phyloP scores from a whole-genome alignment of 1,139 yeast genomes.

The Blastobotrys apis region DNA sequence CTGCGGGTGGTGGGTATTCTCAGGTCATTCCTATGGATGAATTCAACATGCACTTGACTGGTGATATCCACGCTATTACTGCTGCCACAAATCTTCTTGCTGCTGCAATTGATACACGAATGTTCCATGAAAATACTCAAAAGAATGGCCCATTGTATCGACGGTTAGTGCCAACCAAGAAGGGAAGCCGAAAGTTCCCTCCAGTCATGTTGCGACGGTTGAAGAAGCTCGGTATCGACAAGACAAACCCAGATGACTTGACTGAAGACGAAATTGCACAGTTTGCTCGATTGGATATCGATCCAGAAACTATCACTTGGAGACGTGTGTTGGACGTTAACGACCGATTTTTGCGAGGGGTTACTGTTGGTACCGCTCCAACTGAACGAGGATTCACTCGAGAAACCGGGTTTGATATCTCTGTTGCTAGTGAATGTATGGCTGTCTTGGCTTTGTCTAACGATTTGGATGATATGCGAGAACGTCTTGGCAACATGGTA shows the following conservation, averaged over 20 bases:
- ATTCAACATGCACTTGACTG: constrained; percentile 96
- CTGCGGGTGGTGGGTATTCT: constrained; percentile 99
- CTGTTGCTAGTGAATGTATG: constrained; percentile 98
- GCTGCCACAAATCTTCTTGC: constrained; percentile 95
- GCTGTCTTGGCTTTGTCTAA: constrained; percentile 91
- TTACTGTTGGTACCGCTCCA: constrained; percentile 89
- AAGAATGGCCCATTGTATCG: constrained; percentile 81
- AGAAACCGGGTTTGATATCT: constrained; percentile 89
- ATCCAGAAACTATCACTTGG: constrained; percentile 93
- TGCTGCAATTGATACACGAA: constrained; percentile 96
- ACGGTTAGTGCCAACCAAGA: constrained; percentile 86
- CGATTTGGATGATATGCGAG: constrained; percentile 81
- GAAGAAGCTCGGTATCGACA: constrained; percentile 72
- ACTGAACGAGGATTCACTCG: constrained; percentile 89
- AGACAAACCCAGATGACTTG: constrained; percentile 78
- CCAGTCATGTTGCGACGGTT: constrained; percentile 74
- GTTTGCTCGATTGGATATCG: constrained; percentile 86
- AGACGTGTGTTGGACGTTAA: constrained; percentile 95
- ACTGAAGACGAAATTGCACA: constrained; percentile 70
- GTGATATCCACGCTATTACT: constrained; percentile 96
- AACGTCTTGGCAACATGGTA: constrained; percentile 86
- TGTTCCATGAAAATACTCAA: constrained; percentile 94
- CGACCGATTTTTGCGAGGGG: constrained; percentile 86
- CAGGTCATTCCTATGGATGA: constrained; percentile 99
- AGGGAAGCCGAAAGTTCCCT: constrained; percentile 76